Evolutionary conservation across 1,284 basidiomycete species (phyloP).

Genomic region (Hypsizygus ulmarius): DNA sequence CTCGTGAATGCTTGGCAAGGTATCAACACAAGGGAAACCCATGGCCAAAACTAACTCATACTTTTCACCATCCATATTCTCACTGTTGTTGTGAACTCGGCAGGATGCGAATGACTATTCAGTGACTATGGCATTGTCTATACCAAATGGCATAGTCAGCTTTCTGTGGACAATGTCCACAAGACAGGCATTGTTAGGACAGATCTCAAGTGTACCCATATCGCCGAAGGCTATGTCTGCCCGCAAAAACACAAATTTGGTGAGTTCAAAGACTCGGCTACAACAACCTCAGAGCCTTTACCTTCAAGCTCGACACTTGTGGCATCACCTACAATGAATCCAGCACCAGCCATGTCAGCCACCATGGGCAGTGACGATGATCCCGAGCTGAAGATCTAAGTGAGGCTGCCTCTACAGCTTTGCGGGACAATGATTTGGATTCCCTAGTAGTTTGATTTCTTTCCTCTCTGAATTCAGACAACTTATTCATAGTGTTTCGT

Average conservation of each 20-base stretch:
- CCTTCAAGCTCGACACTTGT: no score
- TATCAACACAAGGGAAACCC: slow-evolving; percentile 9
- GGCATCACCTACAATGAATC: no score
- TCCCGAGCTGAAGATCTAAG: no score
- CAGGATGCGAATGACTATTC: slow-evolving; percentile 17
- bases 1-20: slow-evolving; percentile 17
- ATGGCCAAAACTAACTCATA: slow-evolving; percentile 11
- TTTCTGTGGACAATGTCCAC: slow-evolving; percentile 17
- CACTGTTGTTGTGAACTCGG: slow-evolving; percentile 17
- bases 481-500: no score
- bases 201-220: slow-evolving; percentile 11
- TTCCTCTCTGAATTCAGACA: no score
- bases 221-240: slow-evolving; percentile 5
- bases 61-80: slow-evolving; percentile 15
- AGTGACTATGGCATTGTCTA: slow-evolving; percentile 16
- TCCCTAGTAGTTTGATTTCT: no score
- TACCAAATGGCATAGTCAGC: not conserved
- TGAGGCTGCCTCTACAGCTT: no score
- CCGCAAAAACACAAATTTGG: not conserved
- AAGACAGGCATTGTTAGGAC: slow-evolving; percentile 17
- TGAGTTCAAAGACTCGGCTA: no score
- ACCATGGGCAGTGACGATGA: no score
- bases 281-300: no score
- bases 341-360: no score
- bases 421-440: no score